Evolutionary conservation across 208 protist genomes (phyloP).

Genomic region (Leishmania tropica): DNA sequence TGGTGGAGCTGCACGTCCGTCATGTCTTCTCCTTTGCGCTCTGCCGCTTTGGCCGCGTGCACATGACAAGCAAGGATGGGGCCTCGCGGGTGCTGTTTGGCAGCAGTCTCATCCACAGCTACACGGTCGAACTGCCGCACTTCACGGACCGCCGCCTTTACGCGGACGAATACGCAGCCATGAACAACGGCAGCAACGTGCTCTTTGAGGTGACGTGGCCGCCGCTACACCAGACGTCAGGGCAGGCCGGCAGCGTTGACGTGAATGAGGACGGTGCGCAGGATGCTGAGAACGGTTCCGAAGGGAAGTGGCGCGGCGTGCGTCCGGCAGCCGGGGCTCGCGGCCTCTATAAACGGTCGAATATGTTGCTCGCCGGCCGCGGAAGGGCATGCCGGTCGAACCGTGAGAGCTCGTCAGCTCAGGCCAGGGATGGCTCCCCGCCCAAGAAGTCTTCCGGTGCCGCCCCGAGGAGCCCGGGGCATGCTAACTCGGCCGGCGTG

Average conservation of each 20-base stretch:
- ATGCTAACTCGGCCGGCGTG: background rate
- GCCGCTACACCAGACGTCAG: conserved; percentile 10
- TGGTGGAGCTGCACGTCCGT: conserved; percentile 76
- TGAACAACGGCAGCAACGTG: conserved; percentile 45
- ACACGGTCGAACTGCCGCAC: conserved; percentile 86
- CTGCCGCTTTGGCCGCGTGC: conserved; percentile 73
- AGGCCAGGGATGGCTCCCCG: background rate
- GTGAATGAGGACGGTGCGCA: background rate
- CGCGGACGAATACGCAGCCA: conserved; percentile 45
- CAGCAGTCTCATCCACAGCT: conserved; percentile 73
- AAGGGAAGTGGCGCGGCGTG: background rate
- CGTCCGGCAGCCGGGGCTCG: background rate
- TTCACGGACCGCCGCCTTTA: conserved; percentile 75
- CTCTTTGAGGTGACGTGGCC: conserved; percentile 29
- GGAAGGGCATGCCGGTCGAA: conserved; percentile 4
- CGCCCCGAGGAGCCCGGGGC: background rate
- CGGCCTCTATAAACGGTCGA: background rate
- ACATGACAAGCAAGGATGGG: conserved; percentile 85
- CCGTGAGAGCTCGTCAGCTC: background rate
- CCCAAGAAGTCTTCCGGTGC: background rate
- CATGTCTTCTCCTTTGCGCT: conserved; percentile 72
- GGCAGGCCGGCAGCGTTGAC: background rate
- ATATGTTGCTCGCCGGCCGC: background rate
- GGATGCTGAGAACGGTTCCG: background rate
- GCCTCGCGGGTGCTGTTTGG: conserved; percentile 87